Base-by-base conservation (phyloP, 768 basidiomycete genomes). In the Panaeolus cyanescens region DNA sequence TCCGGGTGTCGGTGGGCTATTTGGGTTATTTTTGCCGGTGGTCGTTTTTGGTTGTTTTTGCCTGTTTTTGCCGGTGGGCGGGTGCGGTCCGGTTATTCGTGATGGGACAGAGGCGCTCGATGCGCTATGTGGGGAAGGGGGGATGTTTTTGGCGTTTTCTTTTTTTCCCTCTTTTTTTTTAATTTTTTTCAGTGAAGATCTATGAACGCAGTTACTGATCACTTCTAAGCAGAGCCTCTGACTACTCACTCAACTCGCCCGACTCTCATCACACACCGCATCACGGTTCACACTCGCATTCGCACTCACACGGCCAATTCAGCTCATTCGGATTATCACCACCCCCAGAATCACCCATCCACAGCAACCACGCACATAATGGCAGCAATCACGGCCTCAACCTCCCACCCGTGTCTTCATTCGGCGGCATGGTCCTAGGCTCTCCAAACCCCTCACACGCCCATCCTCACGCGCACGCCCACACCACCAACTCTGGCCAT, bases 171-270 rank as follows among this genome's bases (percentile, higher is more conserved):
- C 22, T 25, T 20, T 10, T 54, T 53, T 50, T 59, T 10, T 19
- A 5, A n/a, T 5, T 20, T 42, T 28, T 50, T 28, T 20, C 19
- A 15, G 13, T 28, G 10, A 9, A 5, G 6, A 20, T 8, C 4
- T 42, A 34, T 7, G 6, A 34, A 34, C 13, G 33, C 33, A 7
- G 13, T 40, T 33, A 32, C 19, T 54, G 28, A 62, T 39, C 25
- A 25, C 39, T 33, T 45, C 65, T 39, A 20, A 34, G 64, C 55
- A 70, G 73, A 5, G 64, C 68, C 12, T 69, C 73, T 6, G 79
- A 80, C 45, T 83, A 79, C 66, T 80, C 76, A 0, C 77, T 80
- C 76, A 31, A 84, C 79, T 0, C 76, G 0, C 74, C 71, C 32
- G 62, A 64, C 22, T n/a, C n/a, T n/a, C 64, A 69, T 25, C 68